These are phyloP conservation scores for Kregervanrija delftensis DNA, from an alignment of 805 yeast genomes.

Conservation along the genomic window DNA sequence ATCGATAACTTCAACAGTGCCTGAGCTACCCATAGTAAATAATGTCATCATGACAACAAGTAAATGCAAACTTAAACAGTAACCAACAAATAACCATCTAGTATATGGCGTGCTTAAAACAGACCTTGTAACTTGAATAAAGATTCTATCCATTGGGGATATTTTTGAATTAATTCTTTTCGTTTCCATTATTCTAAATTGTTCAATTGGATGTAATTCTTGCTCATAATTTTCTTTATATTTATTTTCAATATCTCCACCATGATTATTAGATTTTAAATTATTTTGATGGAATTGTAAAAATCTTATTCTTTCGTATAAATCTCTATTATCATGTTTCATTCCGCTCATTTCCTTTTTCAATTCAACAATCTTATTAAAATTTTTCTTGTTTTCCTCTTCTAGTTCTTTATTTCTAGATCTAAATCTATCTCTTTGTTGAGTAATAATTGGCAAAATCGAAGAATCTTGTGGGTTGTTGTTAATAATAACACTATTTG, in stretches of 20 bases:
- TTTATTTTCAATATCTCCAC: slow-evolving; percentile 42
- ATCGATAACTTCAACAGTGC: slow-evolving; percentile 5
- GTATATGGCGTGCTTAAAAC: slow-evolving; percentile 70
- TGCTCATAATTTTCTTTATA: slow-evolving; percentile 66
- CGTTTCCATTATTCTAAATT: slow-evolving; percentile 69
- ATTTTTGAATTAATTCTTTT: slow-evolving; percentile 66
- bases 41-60: slow-evolving; percentile 61
- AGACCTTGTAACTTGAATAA: slow-evolving; percentile 62
- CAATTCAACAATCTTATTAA: slow-evolving; percentile 47
- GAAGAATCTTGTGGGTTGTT: slow-evolving; percentile 31
- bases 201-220: slow-evolving; percentile 75
- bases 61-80: slow-evolving; percentile 70
- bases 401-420: slow-evolving; percentile 79
- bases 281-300: slow-evolving; percentile 43
- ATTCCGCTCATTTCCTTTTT: slow-evolving; percentile 57
- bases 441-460: slow-evolving; percentile 80
- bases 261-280: slow-evolving; percentile 17
- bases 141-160: slow-evolving; percentile 74
- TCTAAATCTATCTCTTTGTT: slow-evolving; percentile 91
- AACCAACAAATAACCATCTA: slow-evolving; percentile 63
- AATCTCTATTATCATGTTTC: slow-evolving; percentile 66
- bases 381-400: slow-evolving; percentile 62
- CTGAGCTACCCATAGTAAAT: slow-evolving; percentile 34
- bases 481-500: background rate
- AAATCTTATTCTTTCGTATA: slow-evolving; percentile 73